Evolutionary conservation across 768 basidiomycete species (phyloP), one percentile per base, ranked within the genome.

Genomic region (Tylopilus intermedius): DNA sequence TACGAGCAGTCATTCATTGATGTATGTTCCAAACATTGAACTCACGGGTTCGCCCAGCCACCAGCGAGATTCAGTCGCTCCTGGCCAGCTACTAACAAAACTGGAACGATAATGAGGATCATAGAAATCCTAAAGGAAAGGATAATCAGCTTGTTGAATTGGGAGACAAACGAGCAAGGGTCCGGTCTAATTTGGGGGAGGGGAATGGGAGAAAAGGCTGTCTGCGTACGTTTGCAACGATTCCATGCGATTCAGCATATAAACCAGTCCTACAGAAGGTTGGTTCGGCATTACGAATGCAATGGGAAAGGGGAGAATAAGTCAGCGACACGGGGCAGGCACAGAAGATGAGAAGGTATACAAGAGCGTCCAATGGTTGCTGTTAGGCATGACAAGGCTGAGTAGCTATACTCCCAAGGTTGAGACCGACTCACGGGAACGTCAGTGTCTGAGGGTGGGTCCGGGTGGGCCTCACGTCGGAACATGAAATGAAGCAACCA

Each of bases 321-420:
- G 52, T 39, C 6, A 30, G 9, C 51, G 22, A 13, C 27, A 39
- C 37, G 51, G 6, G 39, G 22, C 15, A 42, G 22, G 22, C 11
- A 13, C 14, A n/a, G 33, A 43, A 32, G n/a, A 24, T 24, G 66
- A 77, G n/a, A 30, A 47, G 26, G 21, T 59, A 39, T 63, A 90
- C 88, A 94, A 83, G 47, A 94, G 67, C 1, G 84, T 72, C 92
- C 91, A 95, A 65, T 94, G 91, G 64, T 94, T 94, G 9, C 87
- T 91, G 21, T 55, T 0, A n/a, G n/a, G n/a, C n/a, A 43, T 18
- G 44, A 55, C 33, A 26, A 26, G 10, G 30, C 57, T 22, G 35
- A 22, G 22, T 18, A 43, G 24, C 24, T 11, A 53, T 37, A 26
- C 7, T 1, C 40, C 32, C 4, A 53, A 50, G 6, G 35, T 29